phyloP scores from a whole-genome alignment of 2,329 filamentous ascomycete species.

The Dothiorella sarmentorum region DNA sequence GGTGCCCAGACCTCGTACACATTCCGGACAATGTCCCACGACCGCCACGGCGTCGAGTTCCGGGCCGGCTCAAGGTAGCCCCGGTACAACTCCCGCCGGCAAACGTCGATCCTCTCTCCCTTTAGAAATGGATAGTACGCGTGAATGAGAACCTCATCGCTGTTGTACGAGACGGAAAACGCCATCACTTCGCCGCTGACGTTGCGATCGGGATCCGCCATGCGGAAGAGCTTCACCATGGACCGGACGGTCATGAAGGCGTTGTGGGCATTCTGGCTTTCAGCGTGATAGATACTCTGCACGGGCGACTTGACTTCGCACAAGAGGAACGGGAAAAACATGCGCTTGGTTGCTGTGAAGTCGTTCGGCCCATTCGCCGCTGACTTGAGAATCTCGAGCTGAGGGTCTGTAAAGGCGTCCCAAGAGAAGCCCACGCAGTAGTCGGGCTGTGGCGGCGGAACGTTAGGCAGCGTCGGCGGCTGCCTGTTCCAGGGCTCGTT shows the following conservation, averaged over 20 bases:
- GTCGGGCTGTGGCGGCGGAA: not conserved
- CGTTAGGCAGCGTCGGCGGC: too few species aligned
- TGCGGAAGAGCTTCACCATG: not conserved
- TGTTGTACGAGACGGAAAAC: conserved; percentile 16
- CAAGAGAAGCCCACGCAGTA: not conserved
- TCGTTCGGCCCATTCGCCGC: not conserved
- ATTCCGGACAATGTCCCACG: not conserved
- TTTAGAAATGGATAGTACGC: conserved; percentile 13
- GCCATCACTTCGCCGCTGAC: not conserved
- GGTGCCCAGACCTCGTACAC: not conserved
- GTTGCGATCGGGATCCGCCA: not conserved
- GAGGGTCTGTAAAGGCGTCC: not conserved
- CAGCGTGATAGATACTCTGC: conserved; percentile 22
- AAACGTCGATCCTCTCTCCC: not conserved
- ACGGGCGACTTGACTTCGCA: conserved; percentile 23
- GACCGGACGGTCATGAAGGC: not conserved
- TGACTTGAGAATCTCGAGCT: not conserved
- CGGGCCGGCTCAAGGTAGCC: not conserved
- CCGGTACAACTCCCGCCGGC: not conserved
- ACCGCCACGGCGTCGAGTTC: not conserved
- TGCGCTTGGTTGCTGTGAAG: conserved; percentile 21
- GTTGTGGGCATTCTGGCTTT: conserved; percentile 24
- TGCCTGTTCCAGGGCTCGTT: too few species aligned
- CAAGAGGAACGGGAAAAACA: conserved; percentile 25
- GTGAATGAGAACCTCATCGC: not conserved